Base-by-base conservation (phyloP, 352 stramenopile genomes). In the Globisporangium acanthophoron region DNA sequence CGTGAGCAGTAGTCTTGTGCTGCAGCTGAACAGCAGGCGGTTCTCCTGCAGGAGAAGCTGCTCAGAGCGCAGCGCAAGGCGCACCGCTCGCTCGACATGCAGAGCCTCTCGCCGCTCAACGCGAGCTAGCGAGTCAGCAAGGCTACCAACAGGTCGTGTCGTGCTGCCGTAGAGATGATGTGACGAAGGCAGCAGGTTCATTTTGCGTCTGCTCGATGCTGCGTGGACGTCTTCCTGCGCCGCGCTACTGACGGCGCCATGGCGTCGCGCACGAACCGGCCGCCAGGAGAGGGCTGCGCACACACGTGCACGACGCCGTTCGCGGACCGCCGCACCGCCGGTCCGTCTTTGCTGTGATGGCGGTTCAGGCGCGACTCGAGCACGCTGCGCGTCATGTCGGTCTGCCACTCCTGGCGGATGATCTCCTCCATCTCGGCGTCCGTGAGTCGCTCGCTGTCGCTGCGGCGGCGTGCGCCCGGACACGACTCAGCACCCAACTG, bases 341-440 rank as follows among this genome's bases (percentile, higher is more conserved):
- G 77, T 47, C 81, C 76, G 45, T 87, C 69, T 18, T 61, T 64
- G 53, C 73, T 87, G 7, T 62, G 64, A 54, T 91, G 78, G 9
- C 77, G 78, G 52, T 91, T 91, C 35, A 89, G 39, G 16, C 81
- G 71, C 16, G 62, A 63, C 52, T 85, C 65, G 62, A 85, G 69
- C 31, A 86, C 65, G 40, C 54, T 70, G 15, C 77, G 73, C 18
- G 71, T 74, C 62, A 88, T 74, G 44, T 88, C 66, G 3, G 76
- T 87, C 29, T 74, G 77, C 79, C 81, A 90, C 45, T 90, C 79
- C 33, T 90, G 76, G 18, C 52, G 47, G 9, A 86, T 66, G 18
- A 89, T 74, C 33, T 64, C 60, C 12, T 64, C 58, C 47, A 88
- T 48, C 56, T 88, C 81, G n/a, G 58, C 48, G 15, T 81, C 68